Evolutionary conservation across 768 basidiomycete genomes (phyloP).

Genomic region (Boletus rufocinnamomeus): DNA sequence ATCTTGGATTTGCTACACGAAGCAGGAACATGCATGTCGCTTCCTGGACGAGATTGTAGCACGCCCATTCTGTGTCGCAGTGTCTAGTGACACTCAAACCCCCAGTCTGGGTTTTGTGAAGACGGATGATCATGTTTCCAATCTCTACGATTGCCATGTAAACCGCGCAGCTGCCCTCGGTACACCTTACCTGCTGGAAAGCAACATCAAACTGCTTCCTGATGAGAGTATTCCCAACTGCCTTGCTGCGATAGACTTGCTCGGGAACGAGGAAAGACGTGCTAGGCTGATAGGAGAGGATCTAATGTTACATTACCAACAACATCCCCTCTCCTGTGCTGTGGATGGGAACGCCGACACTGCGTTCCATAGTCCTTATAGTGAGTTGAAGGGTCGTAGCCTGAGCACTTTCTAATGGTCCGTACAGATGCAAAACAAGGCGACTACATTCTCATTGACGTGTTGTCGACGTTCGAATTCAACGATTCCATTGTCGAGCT

Average conservation of each 20-base stretch:
- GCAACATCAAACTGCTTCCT: slow-evolving; percentile 50
- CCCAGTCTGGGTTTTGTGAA: slow-evolving; percentile 12
- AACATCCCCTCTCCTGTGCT: slow-evolving; percentile 51
- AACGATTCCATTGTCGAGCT: slow-evolving; percentile 30
- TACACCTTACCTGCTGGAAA: slow-evolving; percentile 52
- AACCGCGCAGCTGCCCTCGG: slow-evolving; percentile 44
- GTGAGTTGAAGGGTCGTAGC: slow-evolving; percentile 37
- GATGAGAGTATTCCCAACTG: slow-evolving; percentile 25
- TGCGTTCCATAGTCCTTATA: slow-evolving; percentile 48
- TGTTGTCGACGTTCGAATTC: slow-evolving; percentile 31
- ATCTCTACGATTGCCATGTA: slow-evolving; percentile 6
- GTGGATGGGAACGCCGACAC: slow-evolving; percentile 56
- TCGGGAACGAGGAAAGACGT: slow-evolving; percentile 43
- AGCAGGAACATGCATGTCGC: slow-evolving; percentile 47
- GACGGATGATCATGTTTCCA: not conserved
- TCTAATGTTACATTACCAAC: slow-evolving; percentile 40
- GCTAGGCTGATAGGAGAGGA: slow-evolving; percentile 36
- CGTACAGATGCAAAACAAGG: slow-evolving; percentile 30
- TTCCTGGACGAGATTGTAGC: slow-evolving; percentile 42
- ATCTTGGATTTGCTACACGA: not conserved
- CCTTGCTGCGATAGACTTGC: slow-evolving; percentile 40
- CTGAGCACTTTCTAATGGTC: slow-evolving; percentile 20
- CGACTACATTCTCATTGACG: slow-evolving; percentile 44
- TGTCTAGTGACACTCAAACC: not conserved
- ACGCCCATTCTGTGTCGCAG: not conserved